These are phyloP conservation scores for Cladosporium oxysporum DNA, from an alignment of 2,329 filamentous ascomycete species.

Conservation along the genomic window DNA sequence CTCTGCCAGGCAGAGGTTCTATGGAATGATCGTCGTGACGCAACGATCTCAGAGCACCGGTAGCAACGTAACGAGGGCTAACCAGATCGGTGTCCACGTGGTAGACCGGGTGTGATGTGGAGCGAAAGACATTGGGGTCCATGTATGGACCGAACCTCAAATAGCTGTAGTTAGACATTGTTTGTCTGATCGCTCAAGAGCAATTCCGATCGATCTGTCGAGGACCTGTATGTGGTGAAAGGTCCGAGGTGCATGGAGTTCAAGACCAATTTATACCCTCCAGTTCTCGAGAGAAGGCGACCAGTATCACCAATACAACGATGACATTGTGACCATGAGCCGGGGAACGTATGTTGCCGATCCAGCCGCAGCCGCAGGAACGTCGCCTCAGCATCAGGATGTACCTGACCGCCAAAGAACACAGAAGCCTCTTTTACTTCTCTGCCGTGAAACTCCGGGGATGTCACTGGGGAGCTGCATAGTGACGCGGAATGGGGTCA, in stretches of 20 bases:
- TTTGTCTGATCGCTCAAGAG: not conserved
- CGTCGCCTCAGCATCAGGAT: not conserved
- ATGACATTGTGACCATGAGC: not conserved
- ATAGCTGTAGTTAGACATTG: conserved; percentile 13
- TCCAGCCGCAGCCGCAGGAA: conserved; percentile 4
- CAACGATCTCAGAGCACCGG: not conserved
- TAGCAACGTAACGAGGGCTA: not conserved
- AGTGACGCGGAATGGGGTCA: conserved; percentile 12
- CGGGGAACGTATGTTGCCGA: conserved; percentile 4
- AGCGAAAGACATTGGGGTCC: conserved; percentile 28
- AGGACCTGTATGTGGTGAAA: not conserved
- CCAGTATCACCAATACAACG: not conserved
- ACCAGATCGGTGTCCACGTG: not conserved
- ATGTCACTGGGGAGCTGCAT: not conserved
- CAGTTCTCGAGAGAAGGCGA: not conserved
- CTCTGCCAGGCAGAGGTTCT: not conserved
- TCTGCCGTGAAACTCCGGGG: not conserved
- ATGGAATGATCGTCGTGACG: not conserved
- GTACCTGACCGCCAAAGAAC: conserved; percentile 4
- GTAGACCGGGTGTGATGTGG: conserved; percentile 14
- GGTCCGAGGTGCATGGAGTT: not conserved
- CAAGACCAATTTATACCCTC: not conserved
- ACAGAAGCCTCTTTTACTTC: not conserved
- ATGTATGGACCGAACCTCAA: conserved; percentile 21
- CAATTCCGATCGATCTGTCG: not conserved